Evolutionary conservation across 2,329 filamentous ascomycete species (phyloP), one percentile per base, ranked within the genome.

Genomic region (Fusarium sp.): DNA sequence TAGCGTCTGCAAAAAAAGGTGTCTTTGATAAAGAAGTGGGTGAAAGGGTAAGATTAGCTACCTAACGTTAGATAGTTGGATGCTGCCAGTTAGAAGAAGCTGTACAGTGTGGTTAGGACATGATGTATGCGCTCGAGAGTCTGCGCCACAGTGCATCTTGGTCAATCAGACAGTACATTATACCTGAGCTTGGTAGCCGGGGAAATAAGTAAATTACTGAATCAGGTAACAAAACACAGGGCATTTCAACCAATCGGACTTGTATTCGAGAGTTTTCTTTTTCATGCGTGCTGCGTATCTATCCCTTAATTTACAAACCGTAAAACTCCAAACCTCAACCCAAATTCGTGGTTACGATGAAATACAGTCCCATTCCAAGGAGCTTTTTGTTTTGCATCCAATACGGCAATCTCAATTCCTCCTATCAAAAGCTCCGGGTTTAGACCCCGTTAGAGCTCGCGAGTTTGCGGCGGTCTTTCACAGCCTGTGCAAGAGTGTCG

Each of bases 401-500:
- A 17, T 46, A 19, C 29, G 31, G 29, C 25, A 31, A 31, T 23
- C 23, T 21, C 49, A 15, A 29, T 48, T 39, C 19, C 29, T 32
- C 11, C 42, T 42, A 33, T 47, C n/a, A 35, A 42, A 38, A 23
- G 32, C 9, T 33, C 21, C 7, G 19, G 29, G 9, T 21, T 57
- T 58, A 68, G n/a, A 64, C 56, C 4, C 61, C 53, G 36, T 72
- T 72, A 41, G 57, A 63, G 25, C 67, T 67, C 11, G 67, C 27
- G 21, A 71, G 63, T 35, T 72, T 69, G 49, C 71, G 72, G 49
- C 72, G 85, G 74, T 89, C 84, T 73, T 88, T 88, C 49, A 97
- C 92, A 25, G 93, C 91, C 49, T 88, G 84, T 15, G 94, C 94
- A 39, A 99, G 84, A 46, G 82, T 82, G 65, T 90, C 89, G 10